Conservation (phyloP, 1,284 basidiomycete species). For the Malassezia vespertilionis region DNA sequence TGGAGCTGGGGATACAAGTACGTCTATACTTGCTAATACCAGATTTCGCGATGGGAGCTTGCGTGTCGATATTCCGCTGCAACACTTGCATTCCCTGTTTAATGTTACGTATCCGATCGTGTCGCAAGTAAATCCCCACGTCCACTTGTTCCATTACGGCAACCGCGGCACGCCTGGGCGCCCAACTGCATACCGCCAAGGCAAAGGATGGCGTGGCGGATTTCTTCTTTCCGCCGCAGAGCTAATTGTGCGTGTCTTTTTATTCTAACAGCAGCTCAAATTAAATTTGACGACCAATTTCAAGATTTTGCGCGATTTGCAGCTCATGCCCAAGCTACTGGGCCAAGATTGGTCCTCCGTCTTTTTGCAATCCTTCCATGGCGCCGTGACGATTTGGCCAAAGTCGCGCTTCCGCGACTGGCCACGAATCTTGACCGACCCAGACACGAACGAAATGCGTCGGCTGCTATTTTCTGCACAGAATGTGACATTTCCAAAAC, state of each 20-base stretch:
- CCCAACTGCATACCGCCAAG: constrained; percentile 80
- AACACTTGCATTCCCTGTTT: constrained; percentile 60
- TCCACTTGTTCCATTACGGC: constrained; percentile 96
- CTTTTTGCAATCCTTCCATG: constrained; percentile 40
- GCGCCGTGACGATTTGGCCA: constrained; percentile 43
- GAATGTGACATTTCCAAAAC: constrained; percentile 41
- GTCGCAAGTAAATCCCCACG: constrained; percentile 91
- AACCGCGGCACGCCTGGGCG: constrained; percentile 83
- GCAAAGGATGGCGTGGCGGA: constrained; percentile 69
- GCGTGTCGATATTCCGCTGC: constrained; percentile 80
- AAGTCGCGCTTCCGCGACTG: constrained; percentile 40
- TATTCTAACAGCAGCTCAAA: constrained; percentile 21
- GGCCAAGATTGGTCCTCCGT: constrained; percentile 43
- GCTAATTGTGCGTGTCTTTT: constrained; percentile 19
- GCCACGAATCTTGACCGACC: constrained; percentile 39
- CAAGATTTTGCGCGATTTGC: constrained; percentile 41
- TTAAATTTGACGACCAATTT: constrained; percentile 43
- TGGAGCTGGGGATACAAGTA: constrained; percentile 71
- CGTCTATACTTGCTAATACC: background rate
- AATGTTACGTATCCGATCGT: constrained; percentile 88
- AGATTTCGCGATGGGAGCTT: constrained; percentile 42
- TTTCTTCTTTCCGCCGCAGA: constrained; percentile 60
- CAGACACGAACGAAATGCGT: constrained; percentile 31
- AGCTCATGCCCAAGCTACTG: constrained; percentile 37
- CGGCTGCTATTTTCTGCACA: constrained; percentile 36